phyloP scores from a whole-genome alignment of 2,329 filamentous ascomycete genomes.

The Fusarium sp. region DNA sequence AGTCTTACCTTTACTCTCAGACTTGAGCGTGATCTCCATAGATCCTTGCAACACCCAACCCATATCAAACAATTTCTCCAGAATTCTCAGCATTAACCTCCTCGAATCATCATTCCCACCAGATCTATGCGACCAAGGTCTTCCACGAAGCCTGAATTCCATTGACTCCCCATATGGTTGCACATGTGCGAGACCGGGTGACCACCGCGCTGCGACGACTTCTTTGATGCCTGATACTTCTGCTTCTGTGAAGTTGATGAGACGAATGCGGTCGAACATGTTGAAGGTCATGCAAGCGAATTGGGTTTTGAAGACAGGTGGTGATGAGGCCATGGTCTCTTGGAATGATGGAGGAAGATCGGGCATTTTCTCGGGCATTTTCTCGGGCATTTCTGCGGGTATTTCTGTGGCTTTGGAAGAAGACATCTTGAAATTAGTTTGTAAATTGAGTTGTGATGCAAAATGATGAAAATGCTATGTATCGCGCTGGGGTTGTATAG shows the following conservation, averaged over 20 bases:
- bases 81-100: slow-evolving; percentile 2
- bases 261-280: slow-evolving; percentile 3
- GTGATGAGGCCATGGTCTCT: slow-evolving; percentile 8
- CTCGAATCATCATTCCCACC: slow-evolving; percentile 21
- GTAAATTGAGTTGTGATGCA: no score
- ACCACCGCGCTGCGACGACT: background rate
- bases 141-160: slow-evolving; percentile 6
- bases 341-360: slow-evolving; percentile 17
- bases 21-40: slow-evolving; percentile 15
- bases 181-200: background rate
- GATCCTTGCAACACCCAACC: slow-evolving; percentile 20
- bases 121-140: background rate
- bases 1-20: slow-evolving; percentile 10
- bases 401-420: background rate
- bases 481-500: no score
- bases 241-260: slow-evolving; percentile 10
- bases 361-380: background rate
- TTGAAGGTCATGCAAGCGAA: slow-evolving; percentile 20
- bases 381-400: background rate
- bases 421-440: background rate
- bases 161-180: background rate
- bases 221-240: slow-evolving; percentile 1
- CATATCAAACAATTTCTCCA: slow-evolving; percentile 15
- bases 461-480: background rate
- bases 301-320: background rate